Evolutionary conservation across 257 asterid species (phyloP), one percentile per base, ranked within the genome.

Genomic region (Solanum medicagineum): DNA sequence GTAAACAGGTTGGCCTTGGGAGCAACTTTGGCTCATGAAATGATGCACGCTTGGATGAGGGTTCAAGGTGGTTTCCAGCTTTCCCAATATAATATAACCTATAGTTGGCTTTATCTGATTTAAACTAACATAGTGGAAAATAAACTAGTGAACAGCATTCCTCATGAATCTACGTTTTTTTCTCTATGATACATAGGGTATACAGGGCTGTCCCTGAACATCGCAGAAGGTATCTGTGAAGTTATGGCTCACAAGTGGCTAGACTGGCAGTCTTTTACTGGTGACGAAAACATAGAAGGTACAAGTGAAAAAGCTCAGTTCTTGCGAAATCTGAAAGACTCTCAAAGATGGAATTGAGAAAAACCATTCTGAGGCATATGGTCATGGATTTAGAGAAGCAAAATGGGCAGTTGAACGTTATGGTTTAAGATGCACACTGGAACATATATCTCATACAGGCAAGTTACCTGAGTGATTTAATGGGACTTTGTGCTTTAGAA

Each of bases 11-110:
- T 81, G 60, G 71, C n/a, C 15, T 45, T 62, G 22, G 84, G 84
- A 81, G 73, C 73, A 81, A 81, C 73, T 56, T 81, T 81, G 56
- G 84, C 84, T 59, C 84, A 81, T 62, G 84, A 81, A 81, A 36
- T 81, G 70, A 81, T 81, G 84, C 84, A 81, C 16, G 65, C 83
- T 10, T 79, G 83, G 83, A 79, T 79, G 83, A n/a, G 9, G 11
- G 17, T 79, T 79, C 11, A 53, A 79, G 83, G 83, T 79, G 82
- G 65, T 79, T 17, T 79, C 49, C 29, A 79, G 17, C 65, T 79
- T 16, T 75, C 11, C 11, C 53, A 10, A 10, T 2, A 53, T 53
- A 16, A 53, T 36, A 36, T 36, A 36, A 32, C 51, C 1, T 8
- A 16, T 77, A 8, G 63, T 77, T 77, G 63, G 1, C 26, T 77